phyloP scores from a whole-genome alignment of 2,329 filamentous ascomycete genomes.

The Penicillium sp. region DNA sequence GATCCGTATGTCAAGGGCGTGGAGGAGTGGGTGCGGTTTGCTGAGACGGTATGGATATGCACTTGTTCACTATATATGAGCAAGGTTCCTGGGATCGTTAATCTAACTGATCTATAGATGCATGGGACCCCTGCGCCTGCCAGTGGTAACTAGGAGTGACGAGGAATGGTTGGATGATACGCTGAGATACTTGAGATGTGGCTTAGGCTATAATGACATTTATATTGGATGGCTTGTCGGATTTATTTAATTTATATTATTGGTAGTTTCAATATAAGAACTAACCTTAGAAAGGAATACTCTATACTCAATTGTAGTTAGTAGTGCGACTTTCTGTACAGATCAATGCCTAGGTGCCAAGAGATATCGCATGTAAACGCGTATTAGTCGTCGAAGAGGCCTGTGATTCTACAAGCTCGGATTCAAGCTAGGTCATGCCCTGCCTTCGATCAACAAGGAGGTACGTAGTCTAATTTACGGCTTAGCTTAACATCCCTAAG shows the following conservation, averaged over 20 bases:
- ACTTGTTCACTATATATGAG: neutral
- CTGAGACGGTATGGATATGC: constrained; percentile 55
- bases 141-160: constrained; percentile 7
- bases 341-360: too few relatives aligned
- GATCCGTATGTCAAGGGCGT: constrained; percentile 71
- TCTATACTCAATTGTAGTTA: neutral
- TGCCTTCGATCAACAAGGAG: too few relatives aligned
- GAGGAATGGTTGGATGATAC: neutral
- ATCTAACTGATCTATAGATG: constrained; percentile 23
- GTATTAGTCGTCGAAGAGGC: too few relatives aligned
- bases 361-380: too few relatives aligned
- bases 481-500: too few relatives aligned
- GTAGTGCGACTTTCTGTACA: neutral
- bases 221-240: neutral
- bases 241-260: neutral
- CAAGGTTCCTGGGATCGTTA: neutral
- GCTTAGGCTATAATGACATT: neutral
- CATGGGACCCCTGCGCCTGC: constrained; percentile 17
- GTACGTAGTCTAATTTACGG: too few relatives aligned
- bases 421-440: too few relatives aligned
- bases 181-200: neutral
- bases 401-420: too few relatives aligned
- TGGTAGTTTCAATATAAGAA: neutral
- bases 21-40: constrained; percentile 73
- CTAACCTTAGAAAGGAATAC: neutral